Conservation (phyloP, 2,329 filamentous ascomycete genomes). For the Fusarium begoniae region DNA sequence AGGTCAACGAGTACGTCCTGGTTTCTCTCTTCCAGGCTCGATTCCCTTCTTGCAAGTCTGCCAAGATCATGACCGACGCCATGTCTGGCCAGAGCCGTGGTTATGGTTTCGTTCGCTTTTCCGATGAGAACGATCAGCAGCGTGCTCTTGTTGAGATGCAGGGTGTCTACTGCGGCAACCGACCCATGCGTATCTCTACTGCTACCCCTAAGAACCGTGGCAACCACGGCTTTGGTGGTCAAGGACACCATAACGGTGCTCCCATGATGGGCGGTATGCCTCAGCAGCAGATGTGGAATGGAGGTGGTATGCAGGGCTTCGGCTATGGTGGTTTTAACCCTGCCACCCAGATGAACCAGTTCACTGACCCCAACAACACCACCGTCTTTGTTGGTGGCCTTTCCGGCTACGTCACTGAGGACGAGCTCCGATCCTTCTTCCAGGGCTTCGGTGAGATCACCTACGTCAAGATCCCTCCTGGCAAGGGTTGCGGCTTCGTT, state of each 20-base stretch:
- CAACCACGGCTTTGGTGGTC: conserved; percentile 52
- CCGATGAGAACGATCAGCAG: conserved; percentile 94
- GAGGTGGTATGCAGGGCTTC: conserved; percentile 43
- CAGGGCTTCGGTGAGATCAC: conserved; percentile 99
- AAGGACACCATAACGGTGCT: conserved; percentile 55
- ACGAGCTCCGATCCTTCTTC: conserved; percentile 99
- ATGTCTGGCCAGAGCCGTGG: conserved; percentile 97
- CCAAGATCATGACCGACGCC: conserved; percentile 99
- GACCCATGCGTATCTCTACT: conserved; percentile 97
- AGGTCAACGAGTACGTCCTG: conserved; percentile 98
- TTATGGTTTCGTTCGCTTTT: conserved; percentile 98
- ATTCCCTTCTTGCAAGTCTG: conserved; percentile 97
- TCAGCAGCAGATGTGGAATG: conserved; percentile 55
- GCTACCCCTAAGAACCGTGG: conserved; percentile 91
- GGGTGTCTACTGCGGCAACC: conserved; percentile 97
- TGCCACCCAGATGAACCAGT: conserved; percentile 87
- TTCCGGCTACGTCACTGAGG: conserved; percentile 97
- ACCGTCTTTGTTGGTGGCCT: conserved; percentile 98
- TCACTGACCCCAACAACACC: conserved; percentile 99
- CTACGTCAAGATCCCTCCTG: conserved; percentile 99
- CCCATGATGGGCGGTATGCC: conserved; percentile 60
- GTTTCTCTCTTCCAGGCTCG: conserved; percentile 97
- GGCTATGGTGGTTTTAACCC: conserved; percentile 59
- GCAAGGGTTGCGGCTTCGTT: conserved; percentile 98
- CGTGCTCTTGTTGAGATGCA: conserved; percentile 97